These are phyloP conservation scores for Ogataea polymorpha DNA, from an alignment of 805 yeast species.

Conservation along the genomic window DNA sequence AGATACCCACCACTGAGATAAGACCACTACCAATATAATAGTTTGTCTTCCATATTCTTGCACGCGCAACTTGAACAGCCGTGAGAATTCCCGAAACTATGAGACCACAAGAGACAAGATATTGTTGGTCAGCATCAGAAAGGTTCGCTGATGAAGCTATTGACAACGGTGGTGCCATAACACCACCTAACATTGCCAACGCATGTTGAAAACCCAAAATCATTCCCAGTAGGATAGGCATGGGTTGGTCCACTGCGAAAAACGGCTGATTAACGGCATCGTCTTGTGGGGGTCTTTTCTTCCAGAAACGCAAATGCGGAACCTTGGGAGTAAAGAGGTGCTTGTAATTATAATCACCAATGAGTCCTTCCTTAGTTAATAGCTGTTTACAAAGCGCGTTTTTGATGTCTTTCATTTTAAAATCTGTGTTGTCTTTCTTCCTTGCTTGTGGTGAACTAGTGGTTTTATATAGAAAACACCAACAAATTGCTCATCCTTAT, in stretches of 20 bases:
- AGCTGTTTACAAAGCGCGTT: conserved; percentile 1
- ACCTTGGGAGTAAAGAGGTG: conserved; percentile 75
- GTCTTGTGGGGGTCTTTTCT: conserved; percentile 39
- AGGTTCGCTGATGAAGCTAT: conserved; percentile 65
- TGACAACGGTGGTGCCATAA: conserved; percentile 81
- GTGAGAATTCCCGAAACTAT: conserved; percentile 72
- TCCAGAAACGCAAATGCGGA: conserved; percentile 37
- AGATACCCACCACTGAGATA: conserved; percentile 85
- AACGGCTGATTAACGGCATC: conserved; percentile 65
- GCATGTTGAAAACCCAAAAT: conserved; percentile 84
- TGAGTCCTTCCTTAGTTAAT: conserved; percentile 64
- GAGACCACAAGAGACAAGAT: conserved; percentile 66
- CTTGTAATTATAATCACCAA: conserved; percentile 83
- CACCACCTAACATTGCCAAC: too few relatives aligned
- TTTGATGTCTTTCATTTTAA: conserved; percentile 1
- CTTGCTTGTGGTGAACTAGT: conserved; percentile 1
- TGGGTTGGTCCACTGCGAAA: conserved; percentile 72
- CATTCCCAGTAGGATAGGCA: conserved; percentile 77
- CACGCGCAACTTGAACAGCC: conserved; percentile 71
- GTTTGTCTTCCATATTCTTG: conserved; percentile 68
- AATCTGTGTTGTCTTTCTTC: background rate
- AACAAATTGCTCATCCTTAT: conserved; percentile 1
- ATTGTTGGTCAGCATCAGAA: conserved; percentile 47
- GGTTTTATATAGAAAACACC: conserved; percentile 1
- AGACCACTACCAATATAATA: conserved; percentile 85